Evolutionary conservation across 192 early-diverging fungal genomes (phyloP).

Genomic region (Entomortierella parvispora): DNA sequence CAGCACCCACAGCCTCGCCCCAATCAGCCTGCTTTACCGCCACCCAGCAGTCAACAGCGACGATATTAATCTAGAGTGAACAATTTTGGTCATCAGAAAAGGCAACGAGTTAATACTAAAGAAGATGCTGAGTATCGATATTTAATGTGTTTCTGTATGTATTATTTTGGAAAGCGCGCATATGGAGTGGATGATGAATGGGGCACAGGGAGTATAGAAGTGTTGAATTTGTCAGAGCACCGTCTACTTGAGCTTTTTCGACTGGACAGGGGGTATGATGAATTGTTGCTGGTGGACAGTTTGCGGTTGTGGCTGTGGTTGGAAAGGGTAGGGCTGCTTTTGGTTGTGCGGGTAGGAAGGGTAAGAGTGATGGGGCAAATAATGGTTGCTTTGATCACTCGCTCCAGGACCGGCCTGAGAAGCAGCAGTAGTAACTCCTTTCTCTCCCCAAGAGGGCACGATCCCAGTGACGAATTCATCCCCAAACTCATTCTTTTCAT

Average conservation of each 20-base stretch:
- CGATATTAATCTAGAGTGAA: neutral
- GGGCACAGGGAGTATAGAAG: neutral
- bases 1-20: slow-evolving; percentile 3
- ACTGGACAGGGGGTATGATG: neutral
- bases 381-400: too few species aligned
- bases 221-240: too few species aligned
- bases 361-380: too few species aligned
- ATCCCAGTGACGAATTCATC: neutral
- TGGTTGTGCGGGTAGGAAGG: too few species aligned
- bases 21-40: neutral
- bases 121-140: too few species aligned
- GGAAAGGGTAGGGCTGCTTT: neutral
- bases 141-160: too few species aligned
- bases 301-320: neutral
- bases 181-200: too few species aligned
- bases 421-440: neutral
- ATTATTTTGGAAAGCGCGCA: too few species aligned
- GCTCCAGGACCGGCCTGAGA: too few species aligned
- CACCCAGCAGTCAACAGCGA: neutral
- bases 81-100: neutral
- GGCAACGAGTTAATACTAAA: neutral
- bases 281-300: neutral
- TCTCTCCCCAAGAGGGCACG: neutral
- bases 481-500: neutral
- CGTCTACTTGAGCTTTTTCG: slow-evolving; percentile 14